Evolutionary conservation across 148 eudicot species (phyloP).

Genomic region (Rhododendron griersonianum): DNA sequence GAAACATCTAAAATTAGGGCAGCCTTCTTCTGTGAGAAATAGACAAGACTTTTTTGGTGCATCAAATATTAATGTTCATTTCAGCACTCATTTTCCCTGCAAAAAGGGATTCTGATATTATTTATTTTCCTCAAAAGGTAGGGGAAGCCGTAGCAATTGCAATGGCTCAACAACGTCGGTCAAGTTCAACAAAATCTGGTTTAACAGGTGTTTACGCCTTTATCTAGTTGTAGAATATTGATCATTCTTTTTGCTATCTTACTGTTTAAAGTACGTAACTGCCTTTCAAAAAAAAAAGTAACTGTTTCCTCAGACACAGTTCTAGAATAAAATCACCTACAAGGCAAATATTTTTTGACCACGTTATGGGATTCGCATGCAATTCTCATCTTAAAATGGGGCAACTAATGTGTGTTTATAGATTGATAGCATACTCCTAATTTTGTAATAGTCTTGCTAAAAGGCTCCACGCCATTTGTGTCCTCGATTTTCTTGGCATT

Average conservation of each 20-base stretch:
- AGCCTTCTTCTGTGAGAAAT: not conserved
- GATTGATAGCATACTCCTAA: not conserved
- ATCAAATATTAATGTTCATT: not conserved
- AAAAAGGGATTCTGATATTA: not conserved
- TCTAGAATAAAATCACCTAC: not conserved
- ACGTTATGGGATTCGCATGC: not conserved
- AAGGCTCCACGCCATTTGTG: not conserved
- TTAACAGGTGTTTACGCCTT: conserved; percentile 30
- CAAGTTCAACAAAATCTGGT: conserved; percentile 38
- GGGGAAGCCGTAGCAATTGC: conserved; percentile 75
- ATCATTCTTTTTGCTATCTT: not conserved
- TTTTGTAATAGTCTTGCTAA: not conserved
- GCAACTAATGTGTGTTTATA: not conserved
- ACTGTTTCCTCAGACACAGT: not conserved
- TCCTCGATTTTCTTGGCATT: not conserved
- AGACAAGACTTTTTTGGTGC: not conserved
- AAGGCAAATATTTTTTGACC: not conserved
- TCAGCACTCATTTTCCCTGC: not conserved
- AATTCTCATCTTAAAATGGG: not conserved
- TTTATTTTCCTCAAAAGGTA: conserved; percentile 44
- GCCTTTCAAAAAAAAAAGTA: not conserved
- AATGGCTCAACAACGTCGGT: conserved; percentile 66
- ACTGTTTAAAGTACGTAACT: not conserved
- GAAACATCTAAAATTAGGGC: not conserved
- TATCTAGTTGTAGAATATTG: not conserved